Evolutionary conservation across 208 protist species (phyloP).

Genomic region (Acanthamoeba rhysodes): DNA sequence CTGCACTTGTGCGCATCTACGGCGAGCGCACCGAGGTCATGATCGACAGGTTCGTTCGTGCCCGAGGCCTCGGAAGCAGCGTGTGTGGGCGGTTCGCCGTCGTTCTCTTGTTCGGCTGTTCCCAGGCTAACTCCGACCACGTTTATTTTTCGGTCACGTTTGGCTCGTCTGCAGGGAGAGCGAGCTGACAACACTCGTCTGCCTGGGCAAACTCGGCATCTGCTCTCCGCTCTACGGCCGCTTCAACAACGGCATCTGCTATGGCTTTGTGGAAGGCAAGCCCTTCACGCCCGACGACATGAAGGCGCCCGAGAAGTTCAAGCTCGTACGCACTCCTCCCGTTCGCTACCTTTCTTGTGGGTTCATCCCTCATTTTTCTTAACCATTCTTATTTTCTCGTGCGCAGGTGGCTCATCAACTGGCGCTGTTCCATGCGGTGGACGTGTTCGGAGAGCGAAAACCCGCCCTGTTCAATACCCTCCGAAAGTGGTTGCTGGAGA

Average conservation of each 20-base stretch:
- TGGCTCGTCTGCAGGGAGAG: not conserved
- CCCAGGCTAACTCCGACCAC: not conserved
- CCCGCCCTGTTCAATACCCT: conserved; percentile 54
- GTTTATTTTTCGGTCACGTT: not conserved
- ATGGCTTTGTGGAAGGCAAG: conserved; percentile 64
- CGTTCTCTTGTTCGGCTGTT: not conserved
- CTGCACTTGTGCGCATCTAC: conserved; percentile 74
- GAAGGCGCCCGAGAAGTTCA: conserved; percentile 59
- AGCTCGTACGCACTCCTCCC: not conserved
- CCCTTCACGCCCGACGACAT: conserved; percentile 71
- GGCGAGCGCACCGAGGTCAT: conserved; percentile 76
- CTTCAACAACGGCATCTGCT: conserved; percentile 69
- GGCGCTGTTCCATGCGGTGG: conserved; percentile 45
- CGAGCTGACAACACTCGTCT: conserved; percentile 48
- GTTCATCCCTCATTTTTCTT: too few relatives aligned
- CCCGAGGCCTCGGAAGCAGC: too few relatives aligned
- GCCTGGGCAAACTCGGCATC: conserved; percentile 47
- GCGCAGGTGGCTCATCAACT: conserved; percentile 47
- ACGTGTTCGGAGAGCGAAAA: not conserved
- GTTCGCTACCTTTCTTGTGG: not conserved
- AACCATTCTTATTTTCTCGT: not conserved
- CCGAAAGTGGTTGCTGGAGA: conserved; percentile 58
- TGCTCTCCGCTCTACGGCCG: conserved; percentile 64
- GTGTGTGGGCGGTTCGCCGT: not conserved
- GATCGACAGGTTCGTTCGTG: conserved; percentile 14